Percentiles rank a stretch among this genome's conserved stretches.
phyloP scores from a whole-genome alignment of 495 filamentous ascomycete genomes.

The Penicillium odoratum region DNA sequence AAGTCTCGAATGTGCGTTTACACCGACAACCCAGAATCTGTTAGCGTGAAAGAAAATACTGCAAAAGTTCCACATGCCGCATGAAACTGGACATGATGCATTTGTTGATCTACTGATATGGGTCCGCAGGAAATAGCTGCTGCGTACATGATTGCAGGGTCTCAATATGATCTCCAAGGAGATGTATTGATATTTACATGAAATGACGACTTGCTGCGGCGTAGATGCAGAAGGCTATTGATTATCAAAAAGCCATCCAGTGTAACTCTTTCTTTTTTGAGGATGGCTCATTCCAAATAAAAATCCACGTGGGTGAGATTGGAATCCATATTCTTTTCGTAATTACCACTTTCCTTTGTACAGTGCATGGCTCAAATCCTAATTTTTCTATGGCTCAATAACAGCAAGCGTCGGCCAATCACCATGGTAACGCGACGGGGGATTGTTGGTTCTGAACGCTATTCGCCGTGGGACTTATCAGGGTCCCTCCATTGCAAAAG shows the following conservation, averaged over 20 bases:
- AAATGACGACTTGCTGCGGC: neutral
- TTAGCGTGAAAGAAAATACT: neutral
- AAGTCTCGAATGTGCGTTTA: neutral
- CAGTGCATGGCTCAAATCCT: neutral
- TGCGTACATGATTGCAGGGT: neutral
- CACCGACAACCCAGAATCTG: neutral
- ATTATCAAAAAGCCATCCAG: neutral
- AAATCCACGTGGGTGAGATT: neutral
- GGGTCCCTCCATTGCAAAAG: neutral
- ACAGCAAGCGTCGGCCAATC: neutral
- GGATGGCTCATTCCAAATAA: neutral
- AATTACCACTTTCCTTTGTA: neutral
- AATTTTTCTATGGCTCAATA: neutral
- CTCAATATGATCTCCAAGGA: neutral
- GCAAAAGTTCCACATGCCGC: neutral
- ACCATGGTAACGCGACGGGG: neutral
- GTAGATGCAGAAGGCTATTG: neutral
- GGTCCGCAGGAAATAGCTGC: neutral
- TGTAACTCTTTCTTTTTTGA: neutral
- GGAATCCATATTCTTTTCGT: neutral
- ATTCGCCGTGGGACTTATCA: neutral
- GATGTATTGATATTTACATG: neutral
- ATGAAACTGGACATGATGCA: neutral
- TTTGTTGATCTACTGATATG: neutral
- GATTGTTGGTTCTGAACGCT: neutral